These are phyloP conservation scores for Omphalotus olearius DNA, from an alignment of 1,284 basidiomycete genomes.

Conservation along the genomic window DNA sequence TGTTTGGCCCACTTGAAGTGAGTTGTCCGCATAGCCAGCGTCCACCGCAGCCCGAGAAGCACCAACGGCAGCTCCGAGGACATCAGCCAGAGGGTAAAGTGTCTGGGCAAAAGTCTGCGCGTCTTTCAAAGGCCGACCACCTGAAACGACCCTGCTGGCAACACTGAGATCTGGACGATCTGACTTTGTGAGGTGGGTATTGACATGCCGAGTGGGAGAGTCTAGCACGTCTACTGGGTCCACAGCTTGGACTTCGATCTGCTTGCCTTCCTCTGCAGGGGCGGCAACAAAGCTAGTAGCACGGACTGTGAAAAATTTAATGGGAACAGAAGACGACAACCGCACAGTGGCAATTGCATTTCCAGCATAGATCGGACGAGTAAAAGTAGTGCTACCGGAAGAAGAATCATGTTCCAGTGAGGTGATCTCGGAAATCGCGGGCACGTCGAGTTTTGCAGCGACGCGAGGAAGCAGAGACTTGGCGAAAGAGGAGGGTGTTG, in stretches of 20 bases:
- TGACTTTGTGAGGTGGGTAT: slow-evolving; percentile 85
- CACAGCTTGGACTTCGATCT: slow-evolving; percentile 60
- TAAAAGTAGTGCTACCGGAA: slow-evolving; percentile 76
- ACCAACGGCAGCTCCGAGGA: slow-evolving; percentile 92
- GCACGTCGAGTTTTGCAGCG: slow-evolving; percentile 82
- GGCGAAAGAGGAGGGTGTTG: slow-evolving; percentile 56
- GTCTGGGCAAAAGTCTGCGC: slow-evolving; percentile 89
- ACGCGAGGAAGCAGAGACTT: slow-evolving; percentile 78
- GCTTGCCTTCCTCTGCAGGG: slow-evolving; percentile 41
- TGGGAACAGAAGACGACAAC: slow-evolving; percentile 63
- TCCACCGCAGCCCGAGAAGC: slow-evolving; percentile 98
- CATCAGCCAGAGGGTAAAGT: slow-evolving; percentile 92
- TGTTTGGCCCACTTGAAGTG: slow-evolving; percentile 97
- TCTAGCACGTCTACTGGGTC: slow-evolving; percentile 65
- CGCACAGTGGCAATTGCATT: slow-evolving; percentile 95
- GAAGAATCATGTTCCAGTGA: slow-evolving; percentile 74
- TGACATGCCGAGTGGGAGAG: slow-evolving; percentile 71
- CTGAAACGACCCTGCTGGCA: slow-evolving; percentile 89
- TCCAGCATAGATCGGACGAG: slow-evolving; percentile 96
- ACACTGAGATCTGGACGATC: slow-evolving; percentile 91
- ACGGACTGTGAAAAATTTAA: slow-evolving; percentile 96
- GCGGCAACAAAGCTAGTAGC: slow-evolving; percentile 91
- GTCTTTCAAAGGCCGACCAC: slow-evolving; percentile 93
- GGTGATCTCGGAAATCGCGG: slow-evolving; percentile 88
- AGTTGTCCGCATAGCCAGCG: slow-evolving; percentile 98